Evolutionary conservation across 2,329 filamentous ascomycete genomes (phyloP), one percentile per base, ranked within the genome.

Genomic region (Phaeophleospora eucalypticola): DNA sequence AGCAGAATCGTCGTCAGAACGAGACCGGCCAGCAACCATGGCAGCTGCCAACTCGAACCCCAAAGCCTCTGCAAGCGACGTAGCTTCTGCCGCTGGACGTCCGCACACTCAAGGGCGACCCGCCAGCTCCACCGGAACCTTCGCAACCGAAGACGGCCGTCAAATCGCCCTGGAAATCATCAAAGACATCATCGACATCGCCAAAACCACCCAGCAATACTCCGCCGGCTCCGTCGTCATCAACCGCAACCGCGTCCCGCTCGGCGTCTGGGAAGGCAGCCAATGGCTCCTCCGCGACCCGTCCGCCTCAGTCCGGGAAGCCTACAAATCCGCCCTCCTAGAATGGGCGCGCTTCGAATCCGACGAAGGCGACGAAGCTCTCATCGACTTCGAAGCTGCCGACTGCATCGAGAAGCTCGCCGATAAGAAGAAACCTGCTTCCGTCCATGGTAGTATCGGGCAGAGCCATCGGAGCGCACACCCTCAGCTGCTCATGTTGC

Each of bases 231-330:
- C 59, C 14, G 47, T 45, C n/a, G 47, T 48, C 16, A 58, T 51
- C 24, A 56, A 48, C n/a, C 63, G 77, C 74, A 70, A 67, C 19
- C 80, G 80, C 21, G 78, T 93, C 1, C 83, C 87, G 0, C 76
- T 95, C 7, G 80, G 86, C 45, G 86, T 90, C 0, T 98, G 93
- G 93, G 90, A 97, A 67, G 89, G 88, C n/a, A 95, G 90, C 0
- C 89, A 96, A 52, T 95, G 89, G 87, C 79, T 97, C 36, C 72
- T 97, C 16, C 83, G 86, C 32, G 91, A 96, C 60, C 77, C 81
- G 1, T 84, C 90, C 59, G 81, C 81, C 24, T 77, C 81, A 24
- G 89, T 97, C 27, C 82, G 90, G 44, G 84, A 84, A 63, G 87
- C 89, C 0, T 98, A 97, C 58, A 81, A 84, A 4, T 88, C 95